phyloP scores from a whole-genome alignment of 2,329 filamentous ascomycete species.

The Scopulariopsis brevicaulis region DNA sequence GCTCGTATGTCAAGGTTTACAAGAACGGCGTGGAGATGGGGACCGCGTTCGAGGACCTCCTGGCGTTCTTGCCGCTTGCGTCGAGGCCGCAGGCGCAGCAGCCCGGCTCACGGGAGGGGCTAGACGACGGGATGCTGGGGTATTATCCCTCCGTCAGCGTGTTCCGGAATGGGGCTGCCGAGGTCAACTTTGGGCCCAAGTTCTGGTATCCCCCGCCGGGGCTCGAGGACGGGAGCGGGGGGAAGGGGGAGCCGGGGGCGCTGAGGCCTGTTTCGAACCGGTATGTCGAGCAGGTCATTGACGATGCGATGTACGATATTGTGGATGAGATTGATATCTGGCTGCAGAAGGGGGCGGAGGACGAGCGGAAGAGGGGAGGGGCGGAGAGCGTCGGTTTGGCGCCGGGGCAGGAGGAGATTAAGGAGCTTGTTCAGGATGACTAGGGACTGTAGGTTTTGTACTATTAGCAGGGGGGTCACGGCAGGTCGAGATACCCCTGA shows the following conservation, averaged over 20 bases:
- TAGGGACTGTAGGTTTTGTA: slow-evolving; percentile 13
- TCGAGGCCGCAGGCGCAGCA: slow-evolving; percentile 61
- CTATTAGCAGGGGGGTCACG: not conserved
- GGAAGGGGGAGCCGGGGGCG: not conserved
- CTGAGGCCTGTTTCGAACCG: slow-evolving; percentile 58
- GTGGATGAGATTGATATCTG: slow-evolving; percentile 91
- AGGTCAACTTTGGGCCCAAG: slow-evolving; percentile 87
- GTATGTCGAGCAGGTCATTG: slow-evolving; percentile 86
- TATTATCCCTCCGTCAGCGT: slow-evolving; percentile 93
- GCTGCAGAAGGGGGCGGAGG: slow-evolving; percentile 53
- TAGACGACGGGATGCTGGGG: slow-evolving; percentile 89
- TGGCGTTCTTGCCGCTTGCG: slow-evolving; percentile 85
- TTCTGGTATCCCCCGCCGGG: slow-evolving; percentile 80
- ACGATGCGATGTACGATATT: slow-evolving; percentile 87
- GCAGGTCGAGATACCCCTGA: not conserved
- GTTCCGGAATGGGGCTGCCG: slow-evolving; percentile 80
- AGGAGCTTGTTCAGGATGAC: slow-evolving; percentile 55
- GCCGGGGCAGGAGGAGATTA: slow-evolving; percentile 44
- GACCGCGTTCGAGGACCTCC: slow-evolving; percentile 74
- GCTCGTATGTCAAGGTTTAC: slow-evolving; percentile 79
- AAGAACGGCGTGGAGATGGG: slow-evolving; percentile 86
- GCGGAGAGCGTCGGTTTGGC: slow-evolving; percentile 29
- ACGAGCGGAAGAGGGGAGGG: slow-evolving; percentile 33
- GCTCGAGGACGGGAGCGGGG: slow-evolving; percentile 31
- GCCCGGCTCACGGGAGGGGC: slow-evolving; percentile 63